phyloP scores from a whole-genome alignment of 1,139 yeast genomes.

The Debaryomyces sp. region DNA sequence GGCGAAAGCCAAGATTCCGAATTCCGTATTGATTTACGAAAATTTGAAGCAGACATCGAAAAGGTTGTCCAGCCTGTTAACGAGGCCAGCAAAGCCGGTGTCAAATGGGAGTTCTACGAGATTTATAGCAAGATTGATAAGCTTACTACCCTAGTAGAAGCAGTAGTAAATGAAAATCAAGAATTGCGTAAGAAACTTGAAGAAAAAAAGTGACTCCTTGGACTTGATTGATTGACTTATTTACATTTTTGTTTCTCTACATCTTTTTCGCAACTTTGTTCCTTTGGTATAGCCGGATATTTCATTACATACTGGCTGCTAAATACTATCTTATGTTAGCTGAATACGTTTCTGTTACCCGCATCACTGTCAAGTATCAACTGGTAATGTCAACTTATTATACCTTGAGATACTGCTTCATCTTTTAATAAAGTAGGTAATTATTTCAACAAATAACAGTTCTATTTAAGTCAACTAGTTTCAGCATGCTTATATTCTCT shows the following conservation, averaged over 20 bases:
- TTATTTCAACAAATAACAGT: neutral
- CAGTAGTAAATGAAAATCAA: conserved; percentile 46
- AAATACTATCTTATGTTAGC: neutral
- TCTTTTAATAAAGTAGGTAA: neutral
- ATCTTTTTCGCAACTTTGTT: neutral
- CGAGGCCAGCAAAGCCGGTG: conserved; percentile 56
- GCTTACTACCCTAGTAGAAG: conserved; percentile 44
- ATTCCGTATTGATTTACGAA: conserved; percentile 51
- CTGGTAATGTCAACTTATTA: neutral
- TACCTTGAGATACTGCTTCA: neutral
- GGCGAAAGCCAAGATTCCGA: conserved; percentile 78
- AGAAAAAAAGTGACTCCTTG: conserved; percentile 6
- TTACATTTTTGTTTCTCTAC: neutral
- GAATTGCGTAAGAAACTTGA: conserved; percentile 26
- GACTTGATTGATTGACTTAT: neutral
- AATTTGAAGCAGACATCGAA: conserved; percentile 54
- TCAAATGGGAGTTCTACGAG: conserved; percentile 68
- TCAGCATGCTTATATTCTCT: neutral
- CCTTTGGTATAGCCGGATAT: neutral
- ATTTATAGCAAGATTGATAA: conserved; percentile 53
- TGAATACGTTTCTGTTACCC: neutral
- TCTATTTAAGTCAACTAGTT: neutral
- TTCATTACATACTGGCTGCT: neutral
- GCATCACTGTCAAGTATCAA: neutral
- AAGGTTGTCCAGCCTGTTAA: conserved; percentile 58